Evolutionary conservation across 805 yeast genomes (phyloP).

Genomic region (Teunomyces cretensis): DNA sequence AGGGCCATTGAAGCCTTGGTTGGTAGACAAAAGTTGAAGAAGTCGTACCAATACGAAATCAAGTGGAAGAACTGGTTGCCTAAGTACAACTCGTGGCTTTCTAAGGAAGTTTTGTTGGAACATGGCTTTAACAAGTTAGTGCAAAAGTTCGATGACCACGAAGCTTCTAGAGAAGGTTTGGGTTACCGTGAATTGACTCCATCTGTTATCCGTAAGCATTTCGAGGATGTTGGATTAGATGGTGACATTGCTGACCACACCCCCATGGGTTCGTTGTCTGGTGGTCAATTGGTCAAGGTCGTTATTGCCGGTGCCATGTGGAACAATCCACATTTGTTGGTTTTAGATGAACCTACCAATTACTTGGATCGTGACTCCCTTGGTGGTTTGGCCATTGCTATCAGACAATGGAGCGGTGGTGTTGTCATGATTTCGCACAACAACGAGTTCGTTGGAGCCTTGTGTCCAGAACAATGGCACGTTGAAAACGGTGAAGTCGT

Average conservation of each 20-base stretch:
- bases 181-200: slow-evolving; percentile 65
- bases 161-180: slow-evolving; percentile 49
- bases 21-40: slow-evolving; percentile 96
- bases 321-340: slow-evolving; percentile 97
- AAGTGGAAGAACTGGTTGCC: slow-evolving; percentile 94
- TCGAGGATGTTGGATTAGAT: slow-evolving; percentile 95
- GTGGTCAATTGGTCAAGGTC: slow-evolving; percentile 97
- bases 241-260: slow-evolving; percentile 99
- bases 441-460: slow-evolving; percentile 93
- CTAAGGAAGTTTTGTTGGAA: slow-evolving; percentile 77
- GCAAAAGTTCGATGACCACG: slow-evolving; percentile 48
- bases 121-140: slow-evolving; percentile 48
- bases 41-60: slow-evolving; percentile 93
- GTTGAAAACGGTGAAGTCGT: slow-evolving; percentile 90
- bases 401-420: slow-evolving; percentile 98
- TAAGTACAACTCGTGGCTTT: slow-evolving; percentile 89
- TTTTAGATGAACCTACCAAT: slow-evolving; percentile 97
- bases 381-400: slow-evolving; percentile 96
- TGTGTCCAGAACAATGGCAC: slow-evolving; percentile 98
- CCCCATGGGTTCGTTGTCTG: slow-evolving; percentile 93
- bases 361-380: slow-evolving; percentile 96
- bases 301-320: slow-evolving; percentile 99
- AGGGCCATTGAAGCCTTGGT: slow-evolving; percentile 91
- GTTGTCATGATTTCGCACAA: slow-evolving; percentile 98
- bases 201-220: slow-evolving; percentile 90